Evolutionary conservation across 2,329 filamentous ascomycete genomes (phyloP), one percentile per base, ranked within the genome.

Genomic region (Taxawa tesnikishii): DNA sequence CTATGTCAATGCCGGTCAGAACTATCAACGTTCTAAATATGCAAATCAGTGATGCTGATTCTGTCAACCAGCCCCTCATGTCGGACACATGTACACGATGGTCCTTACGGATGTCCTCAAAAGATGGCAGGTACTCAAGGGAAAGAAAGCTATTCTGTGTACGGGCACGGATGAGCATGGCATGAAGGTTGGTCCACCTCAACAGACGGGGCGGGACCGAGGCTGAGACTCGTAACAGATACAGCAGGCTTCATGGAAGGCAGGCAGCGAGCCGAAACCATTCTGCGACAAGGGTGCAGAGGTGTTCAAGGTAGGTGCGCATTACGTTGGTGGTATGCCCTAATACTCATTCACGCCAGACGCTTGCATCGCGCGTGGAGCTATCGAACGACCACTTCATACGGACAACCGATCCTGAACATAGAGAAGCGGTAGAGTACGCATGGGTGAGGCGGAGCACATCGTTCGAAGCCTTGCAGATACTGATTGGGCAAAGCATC

Each of bases 141-240:
- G 83, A 23, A 62, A 73, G 17, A 60, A 68, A 29, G 79, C 87
- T 3, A 67, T 83, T 41, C 63, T 98, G 10, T 78, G 80, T 46
- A 98, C 90, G 1, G 90, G 90, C 37, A 96, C 87, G 21, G 90
- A 98, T 54, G 90, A 98, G 58, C 88, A 98, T 63, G 90, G 90
- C 26, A 81, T 94, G 73, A 98, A 98, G 60, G 67, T 69, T 25
- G 47, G 24, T n/a, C 15, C 12, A n/a, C n/a, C 11, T 12, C 16
- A 16, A n/a, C 37, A 26, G 24, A n/a, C 11, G 12, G 12, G 9
- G 15, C 19, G 17, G n/a, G 13, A 3, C 19, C n/a, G 24, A 17
- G 13, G 19, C 33, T 33, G 18, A 34, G 4, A 10, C 16, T n/a
- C 23, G 16, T 16, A n/a, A 33, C 39, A 68, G 68, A 80, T 96